A percentile compares a stretch with the other conserved stretches of the same genome.
These are phyloP conservation scores for Globisporangium nagaii DNA, from an alignment of 352 stramenopile genomes.

Conservation along the genomic window DNA sequence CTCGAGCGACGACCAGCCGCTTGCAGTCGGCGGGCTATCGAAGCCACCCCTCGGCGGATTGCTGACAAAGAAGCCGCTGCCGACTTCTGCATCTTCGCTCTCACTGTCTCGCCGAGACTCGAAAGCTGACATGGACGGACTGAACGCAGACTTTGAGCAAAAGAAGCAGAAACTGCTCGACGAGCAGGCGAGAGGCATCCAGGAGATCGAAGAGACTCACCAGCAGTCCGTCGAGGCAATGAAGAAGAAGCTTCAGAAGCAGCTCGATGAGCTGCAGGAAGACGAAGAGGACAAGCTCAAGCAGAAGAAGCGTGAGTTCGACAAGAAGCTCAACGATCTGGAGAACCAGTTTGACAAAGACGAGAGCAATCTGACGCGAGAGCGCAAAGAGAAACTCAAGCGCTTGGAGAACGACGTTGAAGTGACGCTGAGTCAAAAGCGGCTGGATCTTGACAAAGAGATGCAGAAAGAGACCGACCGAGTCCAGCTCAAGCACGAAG, in stretches of 20 bases:
- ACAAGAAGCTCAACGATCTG: constrained; percentile 64
- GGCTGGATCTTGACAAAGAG: constrained; percentile 54
- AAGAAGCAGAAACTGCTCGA: constrained; percentile 46
- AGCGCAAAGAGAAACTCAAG: constrained; percentile 65
- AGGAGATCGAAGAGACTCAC: constrained; percentile 32
- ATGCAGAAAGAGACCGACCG: constrained; percentile 38
- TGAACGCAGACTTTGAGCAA: constrained; percentile 30
- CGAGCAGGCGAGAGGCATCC: constrained; percentile 31
- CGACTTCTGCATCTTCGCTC: constrained; percentile 13
- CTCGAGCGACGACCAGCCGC: constrained; percentile 12
- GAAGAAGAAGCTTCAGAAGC: constrained; percentile 38
- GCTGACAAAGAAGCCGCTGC: constrained; percentile 45
- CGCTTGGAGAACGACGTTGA: constrained; percentile 49
- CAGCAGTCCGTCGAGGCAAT: constrained; percentile 25
- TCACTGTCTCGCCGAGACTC: constrained; percentile 20
- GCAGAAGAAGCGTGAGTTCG: constrained; percentile 49
- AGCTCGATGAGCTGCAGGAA: constrained; percentile 49
- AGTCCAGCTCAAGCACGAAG: constrained; percentile 31
- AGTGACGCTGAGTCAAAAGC: constrained; percentile 31
- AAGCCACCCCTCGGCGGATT: constrained; percentile 44
- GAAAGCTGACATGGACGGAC: constrained; percentile 29
- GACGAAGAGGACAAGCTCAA: constrained; percentile 53
- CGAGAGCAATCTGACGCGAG: constrained; percentile 41
- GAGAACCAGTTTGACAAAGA: constrained; percentile 68
- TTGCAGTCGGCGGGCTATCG: constrained; percentile 26